A percentile compares a stretch with the other conserved stretches of the same genome.
Conservation (phyloP, 805 yeast species). For the Blastobotrys terrestris region DNA sequence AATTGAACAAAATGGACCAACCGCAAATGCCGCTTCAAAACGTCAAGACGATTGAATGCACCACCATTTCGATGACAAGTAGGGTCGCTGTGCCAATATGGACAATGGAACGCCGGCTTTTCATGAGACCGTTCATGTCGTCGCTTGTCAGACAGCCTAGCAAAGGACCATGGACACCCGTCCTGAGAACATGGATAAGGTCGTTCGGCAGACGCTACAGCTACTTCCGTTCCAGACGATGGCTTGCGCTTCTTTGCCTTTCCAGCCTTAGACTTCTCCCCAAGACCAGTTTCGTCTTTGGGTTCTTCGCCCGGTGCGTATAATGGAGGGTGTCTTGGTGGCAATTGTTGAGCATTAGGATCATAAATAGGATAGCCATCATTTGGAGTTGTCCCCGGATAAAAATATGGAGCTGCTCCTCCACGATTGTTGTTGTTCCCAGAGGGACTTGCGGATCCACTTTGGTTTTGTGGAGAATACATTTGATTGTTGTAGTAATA, state of each 20-base stretch:
- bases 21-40: slow-evolving; percentile 63
- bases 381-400: background rate
- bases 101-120: slow-evolving; percentile 63
- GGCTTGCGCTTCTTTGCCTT: slow-evolving; percentile 7
- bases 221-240: background rate
- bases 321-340: background rate
- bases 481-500: background rate
- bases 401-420: background rate
- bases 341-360: background rate
- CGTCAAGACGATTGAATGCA: slow-evolving; percentile 67
- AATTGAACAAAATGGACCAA: slow-evolving; percentile 58
- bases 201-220: slow-evolving; percentile 20
- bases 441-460: background rate
- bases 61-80: slow-evolving; percentile 76
- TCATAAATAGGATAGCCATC: slow-evolving; percentile 7
- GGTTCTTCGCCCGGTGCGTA: background rate
- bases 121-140: slow-evolving; percentile 63
- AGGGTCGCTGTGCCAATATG: slow-evolving; percentile 62
- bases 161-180: slow-evolving; percentile 64
- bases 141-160: slow-evolving; percentile 60
- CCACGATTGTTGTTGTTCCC: background rate
- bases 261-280: background rate
- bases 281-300: slow-evolving; percentile 2
- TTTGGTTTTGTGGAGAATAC: background rate
- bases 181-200: slow-evolving; percentile 33